These are phyloP conservation scores for Brassica hybrid DNA, from an alignment of 441 rosid species.

Conservation along the genomic window DNA sequence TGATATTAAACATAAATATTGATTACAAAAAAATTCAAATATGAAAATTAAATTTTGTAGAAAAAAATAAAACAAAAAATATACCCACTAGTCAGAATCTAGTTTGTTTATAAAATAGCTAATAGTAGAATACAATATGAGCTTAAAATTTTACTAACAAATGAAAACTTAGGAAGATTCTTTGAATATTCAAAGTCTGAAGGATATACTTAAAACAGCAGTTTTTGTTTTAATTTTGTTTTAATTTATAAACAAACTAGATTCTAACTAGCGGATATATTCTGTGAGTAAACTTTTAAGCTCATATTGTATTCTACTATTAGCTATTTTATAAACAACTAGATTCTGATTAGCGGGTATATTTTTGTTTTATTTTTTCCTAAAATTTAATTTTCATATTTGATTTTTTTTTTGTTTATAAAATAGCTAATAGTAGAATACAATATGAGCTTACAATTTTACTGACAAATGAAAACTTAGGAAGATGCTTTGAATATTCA, in stretches of 20 bases:
- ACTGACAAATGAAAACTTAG: conserved; percentile 15
- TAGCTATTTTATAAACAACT: neutral
- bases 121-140: neutral
- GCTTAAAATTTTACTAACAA: neutral
- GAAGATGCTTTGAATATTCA: conserved; percentile 35
- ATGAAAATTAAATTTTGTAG: too few relatives aligned
- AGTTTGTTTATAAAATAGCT: conserved; percentile 5
- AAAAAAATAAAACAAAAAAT: too few relatives aligned
- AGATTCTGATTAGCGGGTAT: too few relatives aligned
- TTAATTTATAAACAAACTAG: too few relatives aligned
- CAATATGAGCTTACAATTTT: neutral
- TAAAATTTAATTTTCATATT: too few relatives aligned
- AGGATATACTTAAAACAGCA: neutral
- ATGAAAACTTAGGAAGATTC: conserved; percentile 20
- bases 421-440: neutral
- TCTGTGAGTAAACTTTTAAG: neutral
- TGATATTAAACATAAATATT: too few relatives aligned
- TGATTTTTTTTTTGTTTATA: neutral
- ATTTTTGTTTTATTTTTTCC: too few relatives aligned
- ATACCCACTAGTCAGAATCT: too few relatives aligned
- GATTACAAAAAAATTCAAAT: too few relatives aligned
- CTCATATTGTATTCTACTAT: conserved; percentile 6
- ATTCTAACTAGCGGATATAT: too few relatives aligned
- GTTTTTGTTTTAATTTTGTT: too few relatives aligned
- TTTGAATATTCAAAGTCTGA: conserved; percentile 40